Percentiles rank a stretch among this genome's conserved stretches.
Conservation (phyloP, 441 rosid genomes). For the Jatropha podagrica region DNA sequence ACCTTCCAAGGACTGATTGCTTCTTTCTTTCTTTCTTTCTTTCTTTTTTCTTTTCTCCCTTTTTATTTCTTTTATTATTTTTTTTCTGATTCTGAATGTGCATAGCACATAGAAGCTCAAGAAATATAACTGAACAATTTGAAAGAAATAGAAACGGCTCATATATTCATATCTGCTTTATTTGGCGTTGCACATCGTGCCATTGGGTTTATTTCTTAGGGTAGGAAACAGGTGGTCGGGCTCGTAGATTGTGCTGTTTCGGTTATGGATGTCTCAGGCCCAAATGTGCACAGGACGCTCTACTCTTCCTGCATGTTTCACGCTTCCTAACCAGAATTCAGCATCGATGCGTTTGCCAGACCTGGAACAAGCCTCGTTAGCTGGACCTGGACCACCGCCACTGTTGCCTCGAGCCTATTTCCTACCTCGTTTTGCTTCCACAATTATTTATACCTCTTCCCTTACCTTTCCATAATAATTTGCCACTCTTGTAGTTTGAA, state of each 20-base stretch:
- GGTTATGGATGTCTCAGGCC: not conserved
- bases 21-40: no score
- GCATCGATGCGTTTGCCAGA: no score
- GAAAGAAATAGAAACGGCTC: slow-evolving; percentile 21
- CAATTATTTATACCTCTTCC: no score
- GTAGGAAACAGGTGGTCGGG: not conserved
- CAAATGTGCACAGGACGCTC: not conserved
- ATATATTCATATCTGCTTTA: slow-evolving; percentile 8
- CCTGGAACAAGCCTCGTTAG: no score
- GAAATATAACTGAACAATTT: slow-evolving; percentile 22
- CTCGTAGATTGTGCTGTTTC: not conserved
- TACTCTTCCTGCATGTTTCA: no score
- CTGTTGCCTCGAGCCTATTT: no score
- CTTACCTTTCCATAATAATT: no score
- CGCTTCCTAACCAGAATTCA: no score
- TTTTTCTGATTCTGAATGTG: slow-evolving; percentile 1
- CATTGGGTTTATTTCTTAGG: not conserved
- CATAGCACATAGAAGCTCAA: slow-evolving; percentile 33
- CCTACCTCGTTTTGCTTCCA: no score
- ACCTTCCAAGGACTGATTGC: slow-evolving; percentile 4
- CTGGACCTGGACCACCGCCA: no score
- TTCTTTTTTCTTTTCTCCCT: not conserved
- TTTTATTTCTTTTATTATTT: not conserved
- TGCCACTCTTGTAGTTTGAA: no score
- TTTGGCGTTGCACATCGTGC: not conserved